Evolutionary conservation across 345 rosid species (phyloP), one percentile per base, ranked within the genome.

Genomic region (Pistacia integerrima): DNA sequence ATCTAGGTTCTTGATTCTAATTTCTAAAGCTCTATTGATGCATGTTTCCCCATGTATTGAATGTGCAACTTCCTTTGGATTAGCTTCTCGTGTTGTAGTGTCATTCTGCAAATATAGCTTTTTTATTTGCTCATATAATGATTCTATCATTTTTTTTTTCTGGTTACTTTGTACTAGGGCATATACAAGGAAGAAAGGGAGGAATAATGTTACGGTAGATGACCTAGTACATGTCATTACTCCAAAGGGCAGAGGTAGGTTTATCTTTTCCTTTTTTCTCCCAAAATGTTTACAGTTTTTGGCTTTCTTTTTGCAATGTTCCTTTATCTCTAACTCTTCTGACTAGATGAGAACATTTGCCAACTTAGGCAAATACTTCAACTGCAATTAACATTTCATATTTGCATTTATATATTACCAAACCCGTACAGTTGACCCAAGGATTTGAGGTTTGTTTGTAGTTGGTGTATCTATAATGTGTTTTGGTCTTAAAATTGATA

Each of bases 161-260:
- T 28, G 6, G 61, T 35, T 49, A 10, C 61, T 73, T 62, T 73
- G 25, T 44, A 77, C 68, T 57, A 94, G 96, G 90, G 92, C 88
- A 73, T 90, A 85, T 81, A 81, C 81, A 54, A 87, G 84, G 90
- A 87, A 94, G 87, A 91, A 91, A 80, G 97, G 94, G 17, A 87
- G 90, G 79, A 90, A 85, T 78, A 89, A 88, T 73, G 92, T 92
- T 14, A 90, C 91, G 11, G 88, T 92, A 25, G 98, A 94, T 82
- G 97, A 92, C 72, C 93, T 94, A 41, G 85, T 92, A 28, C 87
- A 89, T 75, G 88, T 85, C 28, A 90, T 94, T 59, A 90, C 97
- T 25, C 94, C 97, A 1, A 89, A 88, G 84, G 97, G 97, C 80
- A 91, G 98, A 91, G 97, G 98, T 91, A 49, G 7, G 65, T 51